phyloP scores from a whole-genome alignment of 257 asterid genomes.

The Penstemon newberryi region DNA sequence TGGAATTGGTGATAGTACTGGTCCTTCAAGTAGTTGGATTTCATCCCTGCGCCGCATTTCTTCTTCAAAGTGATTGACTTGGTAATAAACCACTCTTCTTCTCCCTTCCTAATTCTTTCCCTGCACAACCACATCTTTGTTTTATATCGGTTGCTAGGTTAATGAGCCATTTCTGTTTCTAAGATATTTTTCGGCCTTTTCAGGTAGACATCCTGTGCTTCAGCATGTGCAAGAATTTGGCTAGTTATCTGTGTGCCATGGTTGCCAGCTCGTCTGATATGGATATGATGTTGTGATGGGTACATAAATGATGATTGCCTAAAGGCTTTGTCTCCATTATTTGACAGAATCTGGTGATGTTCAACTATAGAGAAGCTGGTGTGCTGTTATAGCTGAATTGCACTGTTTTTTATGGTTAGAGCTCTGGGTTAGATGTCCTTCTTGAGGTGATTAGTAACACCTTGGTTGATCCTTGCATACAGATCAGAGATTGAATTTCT shows the following conservation, averaged over 20 bases:
- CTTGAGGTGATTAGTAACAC: conserved; percentile 40
- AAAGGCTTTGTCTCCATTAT: conserved; percentile 16
- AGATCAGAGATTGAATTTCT: conserved; percentile 32
- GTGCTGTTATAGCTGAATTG: conserved; percentile 21
- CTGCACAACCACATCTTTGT: background rate
- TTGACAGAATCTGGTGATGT: conserved; percentile 20
- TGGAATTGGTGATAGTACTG: conserved; percentile 59
- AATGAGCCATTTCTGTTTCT: background rate
- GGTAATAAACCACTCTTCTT: conserved; percentile 31
- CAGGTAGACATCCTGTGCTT: conserved; percentile 20
- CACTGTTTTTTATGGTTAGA: conserved; percentile 21
- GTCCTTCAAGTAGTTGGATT: conserved; percentile 90
- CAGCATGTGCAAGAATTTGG: conserved; percentile 12
- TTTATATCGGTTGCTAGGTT: conserved; percentile 6
- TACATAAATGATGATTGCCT: conserved; percentile 23
- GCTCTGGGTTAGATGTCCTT: conserved; percentile 47
- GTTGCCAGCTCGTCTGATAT: conserved; percentile 23
- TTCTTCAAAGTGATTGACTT: conserved; percentile 64
- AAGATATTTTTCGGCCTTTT: conserved; percentile 1
- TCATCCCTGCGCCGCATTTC: conserved; percentile 88
- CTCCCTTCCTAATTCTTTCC: background rate
- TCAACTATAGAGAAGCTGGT: conserved; percentile 22
- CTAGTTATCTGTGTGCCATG: conserved; percentile 7
- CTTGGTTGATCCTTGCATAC: conserved; percentile 38
- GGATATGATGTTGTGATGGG: conserved; percentile 22